Base-by-base conservation (phyloP, 2,329 filamentous ascomycete species). In the Dothiorella sarmentorum region DNA sequence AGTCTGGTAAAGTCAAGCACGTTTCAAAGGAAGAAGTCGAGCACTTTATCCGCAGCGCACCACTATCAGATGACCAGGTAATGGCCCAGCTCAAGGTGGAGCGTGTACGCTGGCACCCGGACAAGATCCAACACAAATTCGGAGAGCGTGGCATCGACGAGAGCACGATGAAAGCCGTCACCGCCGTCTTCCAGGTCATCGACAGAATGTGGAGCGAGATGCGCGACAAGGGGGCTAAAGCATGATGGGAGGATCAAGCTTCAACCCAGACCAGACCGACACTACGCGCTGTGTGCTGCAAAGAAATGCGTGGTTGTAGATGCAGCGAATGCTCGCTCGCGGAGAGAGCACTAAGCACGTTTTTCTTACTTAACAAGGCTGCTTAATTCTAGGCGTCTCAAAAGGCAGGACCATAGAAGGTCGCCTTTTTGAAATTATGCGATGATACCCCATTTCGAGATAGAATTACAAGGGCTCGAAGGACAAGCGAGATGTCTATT, bases 71-170 rank as follows among this genome's bases (percentile, higher is more conserved):
- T 17, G 64, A 68, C 5, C 74, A 77, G 59, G 58, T 83, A 18
- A 56, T 74, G 13, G 76, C 80, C 43, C 71, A 82, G 4, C 78
- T 97, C 55, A 96, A 96, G 73, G 78, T 85, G 4, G 94, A 99
- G 77, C 85, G 94, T 53, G 86, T 97, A 17, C 82, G 91, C 15
- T 99, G 94, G 94, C 94, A 99, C 77, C 94, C 94, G 3, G 94
- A 99, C 75, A 99, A 97, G 79, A 89, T 97, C 58, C 91, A 97
- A 77, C 94, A 97, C 75, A 84, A 86, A 56, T 86, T 96, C 61
- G 90, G 91, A 3, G 77, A 84, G 60, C 78, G 80, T 13, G 57
- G 38, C 18, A 84, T 96, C 49, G 87, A 92, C 47, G 80, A 85
- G 22, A 81, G 81, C 3, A 84, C 89, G 3, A 86, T 96, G 81